Evolutionary conservation across 352 stramenopile species (phyloP).

Genomic region (Phytophthora tentaculata): DNA sequence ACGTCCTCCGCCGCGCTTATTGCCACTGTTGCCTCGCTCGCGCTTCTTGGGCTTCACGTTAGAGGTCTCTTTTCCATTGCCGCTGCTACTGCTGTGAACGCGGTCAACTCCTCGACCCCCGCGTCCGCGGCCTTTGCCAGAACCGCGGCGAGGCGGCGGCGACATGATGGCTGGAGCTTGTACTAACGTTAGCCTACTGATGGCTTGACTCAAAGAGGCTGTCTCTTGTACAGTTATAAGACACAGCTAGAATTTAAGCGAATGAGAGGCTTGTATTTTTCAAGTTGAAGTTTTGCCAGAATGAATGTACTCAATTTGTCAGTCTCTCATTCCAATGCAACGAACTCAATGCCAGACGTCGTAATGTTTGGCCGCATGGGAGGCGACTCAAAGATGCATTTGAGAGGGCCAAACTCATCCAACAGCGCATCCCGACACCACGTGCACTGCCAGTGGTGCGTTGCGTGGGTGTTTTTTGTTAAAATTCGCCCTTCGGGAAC

Average conservation of each 20-base stretch:
- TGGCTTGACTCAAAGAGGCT: not conserved
- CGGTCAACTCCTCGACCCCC: constrained; percentile 26
- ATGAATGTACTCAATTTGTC: no score
- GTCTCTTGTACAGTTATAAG: constrained; percentile 12
- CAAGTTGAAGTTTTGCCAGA: no score
- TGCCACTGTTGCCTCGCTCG: constrained; percentile 29
- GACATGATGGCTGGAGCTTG: constrained; percentile 34
- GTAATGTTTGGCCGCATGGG: constrained; percentile 30
- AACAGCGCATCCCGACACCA: constrained; percentile 51
- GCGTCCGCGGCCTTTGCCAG: constrained; percentile 40
- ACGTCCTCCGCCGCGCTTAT: constrained; percentile 34
- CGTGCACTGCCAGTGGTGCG: constrained; percentile 68
- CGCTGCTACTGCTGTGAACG: constrained; percentile 5
- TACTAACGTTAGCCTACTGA: not conserved
- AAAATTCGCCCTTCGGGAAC: constrained; percentile 54
- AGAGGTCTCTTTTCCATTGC: not conserved
- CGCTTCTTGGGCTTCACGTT: constrained; percentile 32
- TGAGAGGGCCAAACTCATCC: constrained; percentile 34
- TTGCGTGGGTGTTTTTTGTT: constrained; percentile 50
- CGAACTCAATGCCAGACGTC: constrained; percentile 21
- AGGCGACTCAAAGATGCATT: constrained; percentile 29
- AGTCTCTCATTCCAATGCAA: not conserved
- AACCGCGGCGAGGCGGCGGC: constrained; percentile 33
- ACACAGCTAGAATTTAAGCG: no score
- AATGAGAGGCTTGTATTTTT: no score